A percentile compares a stretch with the other conserved stretches of the same genome.
phyloP scores from a whole-genome alignment of 306 rosid species.

The Erythrophleum fordii region DNA sequence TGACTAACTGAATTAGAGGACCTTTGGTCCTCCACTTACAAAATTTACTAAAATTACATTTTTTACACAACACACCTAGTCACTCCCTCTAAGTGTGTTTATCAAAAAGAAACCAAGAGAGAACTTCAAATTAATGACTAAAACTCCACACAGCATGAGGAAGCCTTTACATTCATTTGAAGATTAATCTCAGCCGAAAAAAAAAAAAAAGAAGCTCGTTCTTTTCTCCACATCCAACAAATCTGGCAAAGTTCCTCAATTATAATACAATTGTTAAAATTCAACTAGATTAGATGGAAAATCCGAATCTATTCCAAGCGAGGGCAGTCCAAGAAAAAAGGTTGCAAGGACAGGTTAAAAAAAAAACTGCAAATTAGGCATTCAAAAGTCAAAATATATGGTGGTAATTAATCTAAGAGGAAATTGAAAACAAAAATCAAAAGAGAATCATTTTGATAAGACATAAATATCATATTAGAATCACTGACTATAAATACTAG shows the following conservation, averaged over 20 bases:
- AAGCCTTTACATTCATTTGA: conserved; percentile 21
- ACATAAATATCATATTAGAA: not conserved
- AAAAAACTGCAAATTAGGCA: not conserved
- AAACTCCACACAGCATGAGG: conserved; percentile 13
- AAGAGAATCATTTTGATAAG: not conserved
- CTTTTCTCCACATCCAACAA: conserved; percentile 17
- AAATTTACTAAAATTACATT: no score
- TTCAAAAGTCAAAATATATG: not conserved
- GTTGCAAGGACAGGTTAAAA: not conserved
- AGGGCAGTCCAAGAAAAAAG: conserved; percentile 10
- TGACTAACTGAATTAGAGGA: no score
- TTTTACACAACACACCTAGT: no score
- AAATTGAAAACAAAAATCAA: not conserved
- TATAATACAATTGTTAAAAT: conserved; percentile 4
- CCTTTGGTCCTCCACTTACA: no score
- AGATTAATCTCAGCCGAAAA: not conserved
- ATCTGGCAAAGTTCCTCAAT: conserved; percentile 27
- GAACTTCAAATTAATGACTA: conserved; percentile 10
- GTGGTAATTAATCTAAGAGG: not conserved
- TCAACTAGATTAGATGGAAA: not conserved
- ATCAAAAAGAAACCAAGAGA: conserved; percentile 28
- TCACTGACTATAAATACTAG: not conserved
- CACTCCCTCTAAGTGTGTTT: no score
- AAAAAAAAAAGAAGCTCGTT: not conserved
- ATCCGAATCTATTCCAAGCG: not conserved